phyloP scores from a whole-genome alignment of 2,329 filamentous ascomycete species.

The Leptographium galeiforme region DNA sequence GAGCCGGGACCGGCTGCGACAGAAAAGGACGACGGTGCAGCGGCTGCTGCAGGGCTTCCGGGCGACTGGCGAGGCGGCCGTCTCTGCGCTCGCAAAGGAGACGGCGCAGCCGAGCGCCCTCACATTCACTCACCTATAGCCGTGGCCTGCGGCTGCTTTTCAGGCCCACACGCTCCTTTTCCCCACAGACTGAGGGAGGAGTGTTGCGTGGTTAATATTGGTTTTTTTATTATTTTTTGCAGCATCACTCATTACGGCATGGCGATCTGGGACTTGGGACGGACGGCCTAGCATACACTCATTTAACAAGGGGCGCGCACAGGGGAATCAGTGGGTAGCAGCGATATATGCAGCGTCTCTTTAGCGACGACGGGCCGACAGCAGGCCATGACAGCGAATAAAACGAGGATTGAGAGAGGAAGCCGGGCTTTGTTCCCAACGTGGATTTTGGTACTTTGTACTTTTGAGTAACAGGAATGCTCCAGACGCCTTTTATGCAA shows the following conservation, averaged over 20 bases:
- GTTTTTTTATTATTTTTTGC: background rate
- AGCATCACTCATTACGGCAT: background rate
- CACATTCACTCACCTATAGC: too few relatives aligned
- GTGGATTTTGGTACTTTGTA: too few relatives aligned
- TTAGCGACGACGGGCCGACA: too few relatives aligned
- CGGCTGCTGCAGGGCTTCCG: background rate
- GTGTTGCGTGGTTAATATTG: background rate
- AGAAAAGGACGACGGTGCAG: background rate
- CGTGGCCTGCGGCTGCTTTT: too few relatives aligned
- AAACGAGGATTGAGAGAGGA: too few relatives aligned
- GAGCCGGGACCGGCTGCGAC: background rate
- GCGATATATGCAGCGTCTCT: too few relatives aligned
- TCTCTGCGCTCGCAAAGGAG: background rate
- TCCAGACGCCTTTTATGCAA: conserved; percentile 3
- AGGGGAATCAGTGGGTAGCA: too few relatives aligned
- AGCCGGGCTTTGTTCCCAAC: too few relatives aligned
- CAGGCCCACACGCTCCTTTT: too few relatives aligned
- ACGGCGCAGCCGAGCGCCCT: background rate
- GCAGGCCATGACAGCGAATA: too few relatives aligned
- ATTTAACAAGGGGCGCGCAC: background rate
- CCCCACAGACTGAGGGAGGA: too few relatives aligned
- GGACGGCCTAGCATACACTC: background rate
- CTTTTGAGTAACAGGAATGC: background rate
- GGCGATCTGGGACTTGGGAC: background rate
- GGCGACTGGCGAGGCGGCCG: too few relatives aligned